Base-by-base conservation (phyloP, 2,329 filamentous ascomycete genomes). In the Fusarium sublunatum region DNA sequence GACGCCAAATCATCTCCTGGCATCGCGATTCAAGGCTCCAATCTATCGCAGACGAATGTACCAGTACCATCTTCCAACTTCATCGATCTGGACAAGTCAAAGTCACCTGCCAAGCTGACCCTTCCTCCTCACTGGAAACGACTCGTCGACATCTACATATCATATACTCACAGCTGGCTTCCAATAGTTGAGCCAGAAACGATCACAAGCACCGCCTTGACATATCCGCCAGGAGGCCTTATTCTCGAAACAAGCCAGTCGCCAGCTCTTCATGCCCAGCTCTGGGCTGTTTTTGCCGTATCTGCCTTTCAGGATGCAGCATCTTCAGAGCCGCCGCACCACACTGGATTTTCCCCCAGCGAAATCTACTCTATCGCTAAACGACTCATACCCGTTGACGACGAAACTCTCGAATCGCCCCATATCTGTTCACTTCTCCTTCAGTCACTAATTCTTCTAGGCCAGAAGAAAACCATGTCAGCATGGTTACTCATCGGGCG, bases 101-200 rank as follows among this genome's bases (percentile, higher is more conserved):
- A 36, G 11, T 15, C 40, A 26, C 50, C 64, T 61, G 46, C 54
- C 48, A 75, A 61, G 53, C 56, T 72, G 36, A 68, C 70, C 36
- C 76, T 90, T 0, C 87, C 82, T 13, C 70, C 74, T 13, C 82
- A 85, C 68, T 85, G 82, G 70, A 87, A 81, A 78, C 79, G 82
- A 3, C 80, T 93, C 5, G 77, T 93, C 35, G 88, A 92, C 64
- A 82, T 90, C 5, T 93, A 92, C 72, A 90, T 91, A 58, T 85
- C 89, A 2, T 91, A 91, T 67, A 91, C 88, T 0, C 89, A 93
- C 72, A 87, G 84, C 49, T 93, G 91, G 91, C 81, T 93, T 25
- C 91, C 91, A 0, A 87, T 93, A 25, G 79, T 89, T 10, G 88
- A 92, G 62, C 89, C 88, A 61, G 84, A 89, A 44, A 82, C 83